Conservation (phyloP, 2,329 filamentous ascomycete species). For the Macroventuria anomochaeta region DNA sequence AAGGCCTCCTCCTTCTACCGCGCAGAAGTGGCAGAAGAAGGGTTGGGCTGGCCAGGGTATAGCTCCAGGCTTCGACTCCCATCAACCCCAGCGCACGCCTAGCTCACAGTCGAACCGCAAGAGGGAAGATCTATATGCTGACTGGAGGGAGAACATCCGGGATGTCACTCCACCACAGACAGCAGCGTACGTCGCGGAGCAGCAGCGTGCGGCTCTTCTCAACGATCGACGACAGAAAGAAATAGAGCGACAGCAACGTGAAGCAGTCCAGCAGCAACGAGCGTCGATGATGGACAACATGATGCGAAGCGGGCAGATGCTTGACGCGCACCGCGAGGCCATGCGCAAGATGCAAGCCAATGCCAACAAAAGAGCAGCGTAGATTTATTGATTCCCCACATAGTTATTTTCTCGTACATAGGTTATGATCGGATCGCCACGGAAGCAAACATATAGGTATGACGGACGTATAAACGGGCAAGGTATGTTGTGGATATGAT, state of each 20-base stretch:
- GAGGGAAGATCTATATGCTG: conserved; percentile 45
- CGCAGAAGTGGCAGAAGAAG: conserved; percentile 43
- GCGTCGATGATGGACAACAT: conserved; percentile 73
- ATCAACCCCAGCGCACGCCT: conserved; percentile 43
- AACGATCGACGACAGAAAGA: conserved; percentile 69
- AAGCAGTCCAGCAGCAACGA: conserved; percentile 62
- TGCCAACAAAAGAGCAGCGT: conserved; percentile 52
- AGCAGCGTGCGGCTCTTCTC: conserved; percentile 57
- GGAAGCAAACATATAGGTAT: not conserved
- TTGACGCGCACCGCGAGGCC: conserved; percentile 78
- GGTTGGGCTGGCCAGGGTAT: conserved; percentile 30
- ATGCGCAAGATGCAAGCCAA: conserved; percentile 78
- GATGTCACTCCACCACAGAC: conserved; percentile 31
- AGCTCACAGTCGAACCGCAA: conserved; percentile 36
- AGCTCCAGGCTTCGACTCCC: conserved; percentile 45
- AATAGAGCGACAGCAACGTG: conserved; percentile 64
- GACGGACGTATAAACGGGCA: not conserved
- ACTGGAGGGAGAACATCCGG: conserved; percentile 45
- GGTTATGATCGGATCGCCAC: conserved; percentile 3
- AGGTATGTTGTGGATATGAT: not conserved
- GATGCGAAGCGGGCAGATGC: conserved; percentile 77
- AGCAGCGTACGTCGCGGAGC: conserved; percentile 40
- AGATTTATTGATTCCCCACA: conserved; percentile 10
- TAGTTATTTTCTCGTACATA: conserved; percentile 2
- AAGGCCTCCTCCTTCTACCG: conserved; percentile 31